Base-by-base conservation (phyloP, 2,329 filamentous ascomycete species). In the Sclerotinia trifoliorum region DNA sequence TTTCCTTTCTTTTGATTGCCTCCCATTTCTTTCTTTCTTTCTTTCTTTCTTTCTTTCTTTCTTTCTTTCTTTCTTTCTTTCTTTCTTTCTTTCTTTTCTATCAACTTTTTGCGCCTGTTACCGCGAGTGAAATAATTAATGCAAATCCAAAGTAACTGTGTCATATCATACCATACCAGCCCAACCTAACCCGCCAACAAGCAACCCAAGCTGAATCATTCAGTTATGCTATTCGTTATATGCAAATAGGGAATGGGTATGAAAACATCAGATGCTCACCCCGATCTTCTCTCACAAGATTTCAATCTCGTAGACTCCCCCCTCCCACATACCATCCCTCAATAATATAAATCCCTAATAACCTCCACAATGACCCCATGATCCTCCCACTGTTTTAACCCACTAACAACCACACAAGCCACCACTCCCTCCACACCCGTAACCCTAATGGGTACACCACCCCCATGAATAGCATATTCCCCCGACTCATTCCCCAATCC, bases 381-480 rank as follows among this genome's bases (percentile, higher is more conserved):
- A 78, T 94, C 91, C 80, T 93, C 85, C 74, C 91, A 83, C 78
- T 93, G 89, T 80, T 88, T 90, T 77, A 94, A 78, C 5, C 91
- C 92, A 75, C 88, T 90, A 1, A 94, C 89, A 24, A 93, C 87
- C 32, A 93, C 87, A 0, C 92, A 88, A 0, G 86, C 91, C 11
- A 93, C 88, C 3, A 93, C 80, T 0, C 91, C 91, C 79, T 94
- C 91, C 1, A 94, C 90, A 0, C 90, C 90, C 65, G 81, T 80
- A 8, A 94, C 91, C 10, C 87, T 83, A 44, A 94, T 84, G 0
- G 92, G 92, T 71, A 92, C 87, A 0, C 84, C 92, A 29, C 92
- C 92, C 0, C 92, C 92, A 78, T 94, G 90, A 70, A 93, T 90
- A 0, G 91, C 91, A 80, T 91, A 94, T 44, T 85, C 81, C 2